Percentiles rank a stretch among this genome's conserved stretches.
These are phyloP conservation scores for Wickerhamiella shivajii DNA, from an alignment of 805 yeast species.

Conservation along the genomic window DNA sequence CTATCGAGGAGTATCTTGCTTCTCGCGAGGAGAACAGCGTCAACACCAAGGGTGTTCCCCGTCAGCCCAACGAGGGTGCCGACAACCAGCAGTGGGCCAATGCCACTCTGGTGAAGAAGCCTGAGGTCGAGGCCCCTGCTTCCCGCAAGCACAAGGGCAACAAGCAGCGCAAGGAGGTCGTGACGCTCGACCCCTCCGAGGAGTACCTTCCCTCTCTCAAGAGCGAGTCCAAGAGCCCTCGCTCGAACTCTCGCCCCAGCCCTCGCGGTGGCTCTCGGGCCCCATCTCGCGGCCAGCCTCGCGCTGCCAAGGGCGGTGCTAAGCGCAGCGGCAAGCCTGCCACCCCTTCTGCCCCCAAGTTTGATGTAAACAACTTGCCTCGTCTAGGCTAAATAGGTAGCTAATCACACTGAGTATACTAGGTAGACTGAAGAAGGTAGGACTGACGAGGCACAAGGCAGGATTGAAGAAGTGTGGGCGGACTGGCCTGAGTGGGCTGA, in stretches of 20 bases:
- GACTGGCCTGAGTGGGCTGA: no score
- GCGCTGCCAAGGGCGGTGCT: constrained; percentile 1
- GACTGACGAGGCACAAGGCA: no score
- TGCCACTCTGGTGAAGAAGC: constrained; percentile 51
- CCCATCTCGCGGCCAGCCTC: constrained; percentile 17
- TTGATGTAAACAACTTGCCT: constrained; percentile 17
- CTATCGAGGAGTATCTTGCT: constrained; percentile 77
- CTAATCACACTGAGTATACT: neutral
- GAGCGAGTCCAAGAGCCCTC: constrained; percentile 3
- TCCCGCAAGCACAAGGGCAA: constrained; percentile 53
- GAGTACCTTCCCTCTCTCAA: constrained; percentile 11
- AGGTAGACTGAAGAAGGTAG: no score
- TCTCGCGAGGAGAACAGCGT: constrained; percentile 29
- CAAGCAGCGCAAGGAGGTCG: constrained; percentile 68
- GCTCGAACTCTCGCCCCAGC: constrained; percentile 6
- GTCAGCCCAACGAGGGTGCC: constrained; percentile 43
- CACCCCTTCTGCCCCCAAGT: constrained; percentile 11
- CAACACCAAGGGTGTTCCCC: constrained; percentile 19
- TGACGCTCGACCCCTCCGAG: constrained; percentile 32
- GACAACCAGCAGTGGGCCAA: constrained; percentile 32
- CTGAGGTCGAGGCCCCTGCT: constrained; percentile 38
- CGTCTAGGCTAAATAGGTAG: constrained; percentile 11
- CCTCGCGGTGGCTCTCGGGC: constrained; percentile 38
- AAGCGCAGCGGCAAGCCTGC: constrained; percentile 12
- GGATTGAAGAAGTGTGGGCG: no score